Evolutionary conservation across 192 early-diverging fungal species (phyloP).

Genomic region (Radiomyces spectabilis): DNA sequence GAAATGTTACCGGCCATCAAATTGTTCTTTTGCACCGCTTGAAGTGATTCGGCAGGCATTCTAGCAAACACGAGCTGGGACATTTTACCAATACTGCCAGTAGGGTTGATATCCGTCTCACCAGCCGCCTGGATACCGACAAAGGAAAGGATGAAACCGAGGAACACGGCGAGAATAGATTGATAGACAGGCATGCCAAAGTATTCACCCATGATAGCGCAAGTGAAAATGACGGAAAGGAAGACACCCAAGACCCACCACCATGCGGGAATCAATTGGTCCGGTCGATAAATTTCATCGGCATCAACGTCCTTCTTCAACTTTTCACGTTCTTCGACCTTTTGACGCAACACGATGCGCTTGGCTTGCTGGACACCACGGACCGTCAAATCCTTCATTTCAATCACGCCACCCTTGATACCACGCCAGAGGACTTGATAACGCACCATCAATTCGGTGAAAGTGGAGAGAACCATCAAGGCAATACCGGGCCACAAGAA

Average conservation of each 20-base stretch:
- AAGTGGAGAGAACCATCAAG: constrained; percentile 56
- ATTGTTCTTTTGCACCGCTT: constrained; percentile 43
- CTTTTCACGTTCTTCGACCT: constrained; percentile 4
- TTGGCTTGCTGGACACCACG: constrained; percentile 4
- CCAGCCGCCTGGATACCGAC: constrained; percentile 57
- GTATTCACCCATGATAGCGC: constrained; percentile 42
- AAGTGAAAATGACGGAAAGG: constrained; percentile 43
- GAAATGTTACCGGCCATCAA: constrained; percentile 55
- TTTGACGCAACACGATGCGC: background rate
- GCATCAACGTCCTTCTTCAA: constrained; percentile 12
- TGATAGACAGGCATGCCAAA: constrained; percentile 54
- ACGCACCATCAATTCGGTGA: constrained; percentile 49
- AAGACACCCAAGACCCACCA: constrained; percentile 49
- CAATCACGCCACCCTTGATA: constrained; percentile 25
- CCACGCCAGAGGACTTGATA: constrained; percentile 36
- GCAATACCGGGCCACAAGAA: constrained; percentile 66
- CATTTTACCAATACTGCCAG: constrained; percentile 55
- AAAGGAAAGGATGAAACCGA: constrained; percentile 59
- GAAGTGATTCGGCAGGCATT: constrained; percentile 30
- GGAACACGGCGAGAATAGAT: constrained; percentile 48
- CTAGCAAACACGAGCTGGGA: constrained; percentile 58
- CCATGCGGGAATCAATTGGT: constrained; percentile 44
- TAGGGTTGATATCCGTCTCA: constrained; percentile 63
- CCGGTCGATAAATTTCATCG: constrained; percentile 31
- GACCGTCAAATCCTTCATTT: background rate